These are phyloP conservation scores for Stylonectria norvegica DNA, from an alignment of 2,329 filamentous ascomycete species.

Conservation along the genomic window DNA sequence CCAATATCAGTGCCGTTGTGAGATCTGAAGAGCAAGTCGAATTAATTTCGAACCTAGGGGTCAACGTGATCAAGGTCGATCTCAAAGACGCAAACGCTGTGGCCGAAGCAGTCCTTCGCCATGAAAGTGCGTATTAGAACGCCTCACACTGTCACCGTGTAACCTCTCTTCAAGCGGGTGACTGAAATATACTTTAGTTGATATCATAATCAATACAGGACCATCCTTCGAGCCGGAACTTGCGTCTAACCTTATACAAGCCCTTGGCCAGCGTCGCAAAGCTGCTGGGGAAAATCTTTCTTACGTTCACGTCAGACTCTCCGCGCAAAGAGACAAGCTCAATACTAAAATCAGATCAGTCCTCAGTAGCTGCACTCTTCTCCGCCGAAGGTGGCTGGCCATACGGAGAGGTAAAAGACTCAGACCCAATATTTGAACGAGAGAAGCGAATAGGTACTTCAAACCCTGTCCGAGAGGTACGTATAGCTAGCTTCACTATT, in stretches of 20 bases:
- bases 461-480: slow-evolving; percentile 29
- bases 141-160: too few relatives aligned
- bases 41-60: slow-evolving; percentile 28
- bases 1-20: slow-evolving; percentile 31
- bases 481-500: not conserved
- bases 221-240: slow-evolving; percentile 28
- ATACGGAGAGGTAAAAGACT: slow-evolving; percentile 29
- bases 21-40: slow-evolving; percentile 33
- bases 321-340: too few relatives aligned
- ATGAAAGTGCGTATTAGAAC: slow-evolving; percentile 31
- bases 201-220: slow-evolving; percentile 36
- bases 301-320: slow-evolving; percentile 36
- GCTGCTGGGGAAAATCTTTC: slow-evolving; percentile 25
- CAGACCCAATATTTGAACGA: slow-evolving; percentile 26
- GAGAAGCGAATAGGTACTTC: slow-evolving; percentile 27
- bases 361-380: slow-evolving; percentile 27
- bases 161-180: too few relatives aligned
- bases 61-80: slow-evolving; percentile 31
- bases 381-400: slow-evolving; percentile 31
- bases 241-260: slow-evolving; percentile 29
- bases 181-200: too few relatives aligned
- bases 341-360: slow-evolving; percentile 12
- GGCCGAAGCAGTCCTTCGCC: slow-evolving; percentile 15
- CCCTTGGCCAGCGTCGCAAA: slow-evolving; percentile 30
- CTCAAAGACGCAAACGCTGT: slow-evolving; percentile 28